Percentiles rank a stretch among this genome's conserved stretches.
Conservation (phyloP, 768 basidiomycete genomes). For the Strobilomyces dryophilus region DNA sequence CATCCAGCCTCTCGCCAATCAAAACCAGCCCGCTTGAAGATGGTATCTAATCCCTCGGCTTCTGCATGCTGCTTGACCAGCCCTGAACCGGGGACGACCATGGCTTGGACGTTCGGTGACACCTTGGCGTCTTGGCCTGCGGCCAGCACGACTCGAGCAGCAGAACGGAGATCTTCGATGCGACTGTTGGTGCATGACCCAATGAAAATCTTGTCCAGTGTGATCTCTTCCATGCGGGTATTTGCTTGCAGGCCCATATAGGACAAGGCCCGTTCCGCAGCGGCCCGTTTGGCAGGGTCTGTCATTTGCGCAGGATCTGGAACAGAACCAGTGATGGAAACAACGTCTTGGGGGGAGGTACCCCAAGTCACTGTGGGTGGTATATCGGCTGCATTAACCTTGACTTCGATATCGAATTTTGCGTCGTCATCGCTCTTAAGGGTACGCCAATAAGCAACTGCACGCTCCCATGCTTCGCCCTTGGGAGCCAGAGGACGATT, state of each 20-base stretch:
- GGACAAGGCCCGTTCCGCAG: slow-evolving; percentile 68
- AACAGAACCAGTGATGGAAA: slow-evolving; percentile 75
- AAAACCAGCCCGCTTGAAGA: slow-evolving; percentile 89
- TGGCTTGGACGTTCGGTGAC: slow-evolving; percentile 70
- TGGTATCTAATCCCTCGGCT: slow-evolving; percentile 77
- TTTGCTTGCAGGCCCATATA: slow-evolving; percentile 88
- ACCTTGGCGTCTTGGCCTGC: slow-evolving; percentile 73
- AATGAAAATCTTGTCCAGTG: slow-evolving; percentile 87
- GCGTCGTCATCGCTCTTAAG: slow-evolving; percentile 79
- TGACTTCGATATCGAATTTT: slow-evolving; percentile 78
- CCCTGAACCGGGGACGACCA: slow-evolving; percentile 92
- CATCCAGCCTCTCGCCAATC: slow-evolving; percentile 96
- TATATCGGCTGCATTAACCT: slow-evolving; percentile 79
- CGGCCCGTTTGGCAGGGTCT: slow-evolving; percentile 61
- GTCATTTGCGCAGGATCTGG: slow-evolving; percentile 69
- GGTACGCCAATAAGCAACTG: slow-evolving; percentile 82
- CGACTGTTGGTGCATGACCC: slow-evolving; percentile 95
- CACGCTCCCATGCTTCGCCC: slow-evolving; percentile 81
- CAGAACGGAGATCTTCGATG: slow-evolving; percentile 85
- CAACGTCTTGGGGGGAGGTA: slow-evolving; percentile 86
- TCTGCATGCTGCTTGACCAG: slow-evolving; percentile 89
- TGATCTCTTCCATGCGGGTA: slow-evolving; percentile 73
- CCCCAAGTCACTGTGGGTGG: slow-evolving; percentile 92
- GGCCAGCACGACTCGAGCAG: slow-evolving; percentile 71
- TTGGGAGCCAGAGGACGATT: slow-evolving; percentile 79